Evolutionary conservation across 495 filamentous ascomycete genomes (phyloP), one percentile per base, ranked within the genome.

Genomic region (Achaetomiella virescens): DNA sequence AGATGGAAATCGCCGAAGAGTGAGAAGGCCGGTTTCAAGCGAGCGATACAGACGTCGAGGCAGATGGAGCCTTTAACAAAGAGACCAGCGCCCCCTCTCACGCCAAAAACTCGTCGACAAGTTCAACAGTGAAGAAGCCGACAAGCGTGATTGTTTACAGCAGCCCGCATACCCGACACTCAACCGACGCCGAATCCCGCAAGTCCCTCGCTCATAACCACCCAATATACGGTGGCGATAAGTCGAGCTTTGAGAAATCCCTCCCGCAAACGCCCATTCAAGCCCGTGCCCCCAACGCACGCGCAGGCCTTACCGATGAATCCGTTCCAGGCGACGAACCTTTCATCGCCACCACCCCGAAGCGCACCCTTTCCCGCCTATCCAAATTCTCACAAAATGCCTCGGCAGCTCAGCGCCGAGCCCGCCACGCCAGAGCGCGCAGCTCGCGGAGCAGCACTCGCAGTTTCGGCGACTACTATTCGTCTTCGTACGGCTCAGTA

Each of bases 221-320:
- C 20, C 14, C 50, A 4, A 42, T 27, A 29, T 66, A 67, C 33
- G 24, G 48, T 36, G 44, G 58, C 42, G 27, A 31, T 9, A 71
- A 66, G 47, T 61, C 65, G 12, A 75, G 72, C 50, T 59, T 77
- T 24, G 76, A 78, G 38, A 62, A 62, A 29, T 38, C 48, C 33
- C 63, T 78, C 18, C 75, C 74, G 12, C 67, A 67, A 38, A 63
- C 70, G 17, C 76, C 76, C 2, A 75, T 76, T 1, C 66, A 75
- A 33, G 76, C 76, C 14, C 62, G 66, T 27, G 76, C 76, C 1
- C 76, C 76, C 12, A 79, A 79, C 43, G 71, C 76, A 22, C 65
- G 74, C 11, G 68, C 70, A 2, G 76, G 76, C 10, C 65, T 79
- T 7, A 78, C 75, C 9, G 76, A 79, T 48, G 76, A 78, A 55